A percentile compares a stretch with the other conserved stretches of the same genome.
Conservation (phyloP, 2,329 filamentous ascomycete genomes). For the Emericellopsis cladophorae region DNA sequence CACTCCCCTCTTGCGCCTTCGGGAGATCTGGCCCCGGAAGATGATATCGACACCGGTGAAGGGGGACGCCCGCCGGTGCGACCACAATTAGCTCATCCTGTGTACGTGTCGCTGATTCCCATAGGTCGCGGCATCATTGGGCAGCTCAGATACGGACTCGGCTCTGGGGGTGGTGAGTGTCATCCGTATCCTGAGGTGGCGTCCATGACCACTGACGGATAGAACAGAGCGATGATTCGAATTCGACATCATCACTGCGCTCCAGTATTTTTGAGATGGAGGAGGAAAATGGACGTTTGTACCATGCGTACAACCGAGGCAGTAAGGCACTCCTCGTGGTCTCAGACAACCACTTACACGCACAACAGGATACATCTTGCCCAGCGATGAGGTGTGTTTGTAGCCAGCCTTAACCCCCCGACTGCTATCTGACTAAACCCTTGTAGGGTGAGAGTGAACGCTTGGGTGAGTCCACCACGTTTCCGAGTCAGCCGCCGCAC, state of each 20-base stretch:
- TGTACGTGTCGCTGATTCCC: background rate
- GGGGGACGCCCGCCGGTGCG: background rate
- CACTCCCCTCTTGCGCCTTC: background rate
- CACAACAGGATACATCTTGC: constrained; percentile 9
- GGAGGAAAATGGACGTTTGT: constrained; percentile 12
- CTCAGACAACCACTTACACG: background rate
- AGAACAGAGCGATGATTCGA: constrained; percentile 2
- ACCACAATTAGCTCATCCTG: background rate
- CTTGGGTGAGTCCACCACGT: constrained; percentile 4
- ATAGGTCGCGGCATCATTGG: constrained; percentile 1
- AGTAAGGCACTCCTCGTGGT: constrained; percentile 5
- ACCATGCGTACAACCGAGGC: constrained; percentile 12
- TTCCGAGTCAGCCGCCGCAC: too few relatives aligned
- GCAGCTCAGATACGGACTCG: constrained; percentile 1
- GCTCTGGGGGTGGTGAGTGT: constrained; percentile 1
- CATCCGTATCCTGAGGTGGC: background rate
- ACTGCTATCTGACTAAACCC: background rate
- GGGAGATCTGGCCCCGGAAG: background rate
- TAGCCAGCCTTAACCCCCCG: background rate
- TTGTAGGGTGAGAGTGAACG: constrained; percentile 7
- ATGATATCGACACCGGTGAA: background rate
- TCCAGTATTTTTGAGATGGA: constrained; percentile 5
- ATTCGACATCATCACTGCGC: constrained; percentile 1
- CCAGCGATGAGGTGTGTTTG: constrained; percentile 8
- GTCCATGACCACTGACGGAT: background rate